A percentile compares a stretch with the other conserved stretches of the same genome.
These are phyloP conservation scores for Xylaria sp. DNA, from an alignment of 2,329 filamentous ascomycete genomes.

Conservation along the genomic window DNA sequence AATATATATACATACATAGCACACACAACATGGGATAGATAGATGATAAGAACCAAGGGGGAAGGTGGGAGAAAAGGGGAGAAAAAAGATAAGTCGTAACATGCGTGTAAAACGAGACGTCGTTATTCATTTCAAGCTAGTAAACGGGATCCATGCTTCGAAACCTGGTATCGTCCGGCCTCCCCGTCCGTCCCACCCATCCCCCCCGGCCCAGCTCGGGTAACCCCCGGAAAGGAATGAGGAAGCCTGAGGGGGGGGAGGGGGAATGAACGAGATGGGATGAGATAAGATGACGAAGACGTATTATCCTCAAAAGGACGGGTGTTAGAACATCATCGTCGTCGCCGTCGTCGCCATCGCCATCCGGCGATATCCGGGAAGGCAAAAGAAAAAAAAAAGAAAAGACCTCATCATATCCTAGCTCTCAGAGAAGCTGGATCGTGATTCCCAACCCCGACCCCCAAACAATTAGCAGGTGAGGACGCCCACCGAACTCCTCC, in stretches of 20 bases:
- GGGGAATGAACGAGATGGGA: too few species aligned
- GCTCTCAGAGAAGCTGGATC: slow-evolving; percentile 8
- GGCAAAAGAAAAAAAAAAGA: too few species aligned
- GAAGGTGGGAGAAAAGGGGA: too few species aligned
- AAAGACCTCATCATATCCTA: slow-evolving; percentile 3
- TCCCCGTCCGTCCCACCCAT: too few species aligned
- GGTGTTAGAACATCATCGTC: background rate
- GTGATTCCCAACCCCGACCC: slow-evolving; percentile 12
- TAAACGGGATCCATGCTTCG: slow-evolving; percentile 7
- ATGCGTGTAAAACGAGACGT: slow-evolving; percentile 14
- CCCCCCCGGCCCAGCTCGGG: background rate
- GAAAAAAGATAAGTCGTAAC: slow-evolving; percentile 19
- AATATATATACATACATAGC: slow-evolving; percentile 9
- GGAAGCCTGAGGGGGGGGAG: too few species aligned
- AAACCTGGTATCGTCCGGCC: slow-evolving; percentile 22
- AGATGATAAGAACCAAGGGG: too few species aligned
- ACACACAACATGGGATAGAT: slow-evolving; percentile 3
- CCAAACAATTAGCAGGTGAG: slow-evolving; percentile 4
- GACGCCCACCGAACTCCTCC: slow-evolving; percentile 11
- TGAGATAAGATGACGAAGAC: background rate
- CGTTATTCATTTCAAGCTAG: slow-evolving; percentile 15
- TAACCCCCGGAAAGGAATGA: background rate
- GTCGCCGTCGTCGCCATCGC: too few species aligned
- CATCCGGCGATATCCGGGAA: too few species aligned
- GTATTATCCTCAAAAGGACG: too few species aligned